These are phyloP conservation scores for Saturnispora dispora DNA, from an alignment of 805 yeast species.

Conservation along the genomic window DNA sequence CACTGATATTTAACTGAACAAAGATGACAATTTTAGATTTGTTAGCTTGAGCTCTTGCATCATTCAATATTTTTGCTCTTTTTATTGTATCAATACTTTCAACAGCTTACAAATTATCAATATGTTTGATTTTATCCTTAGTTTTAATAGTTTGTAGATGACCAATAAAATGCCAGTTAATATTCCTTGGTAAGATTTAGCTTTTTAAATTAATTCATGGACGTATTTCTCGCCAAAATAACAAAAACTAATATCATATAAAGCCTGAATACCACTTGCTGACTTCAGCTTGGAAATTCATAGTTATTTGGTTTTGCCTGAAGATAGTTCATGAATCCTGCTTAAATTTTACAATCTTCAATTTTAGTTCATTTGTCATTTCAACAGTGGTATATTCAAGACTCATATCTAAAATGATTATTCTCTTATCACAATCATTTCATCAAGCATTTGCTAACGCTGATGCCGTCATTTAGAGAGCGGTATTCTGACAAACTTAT, in stretches of 20 bases:
- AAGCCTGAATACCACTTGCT: constrained; percentile 66
- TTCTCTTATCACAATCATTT: too few relatives aligned
- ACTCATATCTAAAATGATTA: too few relatives aligned
- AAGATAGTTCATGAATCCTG: constrained; percentile 30
- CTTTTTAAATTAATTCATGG: constrained; percentile 75
- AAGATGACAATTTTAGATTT: constrained; percentile 44
- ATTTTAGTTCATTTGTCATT: background rate
- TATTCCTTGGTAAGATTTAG: constrained; percentile 73
- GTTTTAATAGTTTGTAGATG: constrained; percentile 86
- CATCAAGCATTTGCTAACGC: too few relatives aligned
- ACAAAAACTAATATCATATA: constrained; percentile 72
- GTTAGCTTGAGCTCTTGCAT: constrained; percentile 30
- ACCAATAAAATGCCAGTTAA: constrained; percentile 95
- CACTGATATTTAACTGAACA: constrained; percentile 84
- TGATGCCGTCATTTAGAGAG: too few relatives aligned
- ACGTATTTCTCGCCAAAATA: constrained; percentile 97
- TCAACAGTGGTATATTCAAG: too few relatives aligned
- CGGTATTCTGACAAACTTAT: too few relatives aligned
- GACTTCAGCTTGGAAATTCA: constrained; percentile 94
- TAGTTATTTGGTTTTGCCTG: constrained; percentile 39
- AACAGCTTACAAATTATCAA: constrained; percentile 66
- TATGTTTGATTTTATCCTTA: constrained; percentile 65
- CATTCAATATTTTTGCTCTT: constrained; percentile 74
- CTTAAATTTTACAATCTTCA: constrained; percentile 21
- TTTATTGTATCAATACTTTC: constrained; percentile 82